Evolutionary conservation across 164 flowering plant species (phyloP).

Genomic region (Protea cynaroides): DNA sequence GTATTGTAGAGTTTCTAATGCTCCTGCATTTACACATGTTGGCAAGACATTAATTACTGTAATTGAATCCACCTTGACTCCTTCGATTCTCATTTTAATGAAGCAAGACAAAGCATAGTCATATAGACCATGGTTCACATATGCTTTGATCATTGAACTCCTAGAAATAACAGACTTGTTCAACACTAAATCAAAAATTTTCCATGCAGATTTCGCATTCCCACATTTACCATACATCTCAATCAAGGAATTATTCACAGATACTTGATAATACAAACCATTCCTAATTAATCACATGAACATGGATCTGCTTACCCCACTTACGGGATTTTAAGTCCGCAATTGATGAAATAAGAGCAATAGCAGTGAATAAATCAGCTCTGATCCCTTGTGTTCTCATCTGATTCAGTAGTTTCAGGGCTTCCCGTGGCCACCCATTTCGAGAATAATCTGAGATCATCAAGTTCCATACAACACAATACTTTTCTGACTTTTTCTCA

Average conservation of each 20-base stretch:
- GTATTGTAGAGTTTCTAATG: constrained; percentile 41
- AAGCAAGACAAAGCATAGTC: constrained; percentile 43
- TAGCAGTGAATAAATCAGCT: constrained; percentile 45
- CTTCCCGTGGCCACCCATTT: constrained; percentile 31
- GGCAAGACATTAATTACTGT: constrained; percentile 49
- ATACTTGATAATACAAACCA: constrained; percentile 35
- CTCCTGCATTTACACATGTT: constrained; percentile 51
- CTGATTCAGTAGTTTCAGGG: constrained; percentile 27
- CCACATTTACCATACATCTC: constrained; percentile 53
- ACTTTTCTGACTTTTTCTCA: constrained; percentile 37
- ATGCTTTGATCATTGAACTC: constrained; percentile 56
- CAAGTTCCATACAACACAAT: constrained; percentile 52
- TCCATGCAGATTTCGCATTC: constrained; percentile 23
- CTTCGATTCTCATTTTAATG: constrained; percentile 36
- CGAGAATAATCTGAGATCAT: constrained; percentile 42
- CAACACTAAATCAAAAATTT: constrained; percentile 29
- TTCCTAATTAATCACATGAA: constrained; percentile 43
- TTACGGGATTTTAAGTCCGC: constrained; percentile 35
- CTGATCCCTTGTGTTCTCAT: constrained; percentile 40
- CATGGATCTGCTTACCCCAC: constrained; percentile 46
- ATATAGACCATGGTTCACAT: constrained; percentile 27
- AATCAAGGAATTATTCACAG: constrained; percentile 52
- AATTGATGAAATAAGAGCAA: constrained; percentile 39
- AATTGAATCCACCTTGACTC: constrained; percentile 30
- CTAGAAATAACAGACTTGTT: constrained; percentile 44